phyloP scores from a whole-genome alignment of 2,329 filamentous ascomycete species.

The Claviceps capensis region DNA sequence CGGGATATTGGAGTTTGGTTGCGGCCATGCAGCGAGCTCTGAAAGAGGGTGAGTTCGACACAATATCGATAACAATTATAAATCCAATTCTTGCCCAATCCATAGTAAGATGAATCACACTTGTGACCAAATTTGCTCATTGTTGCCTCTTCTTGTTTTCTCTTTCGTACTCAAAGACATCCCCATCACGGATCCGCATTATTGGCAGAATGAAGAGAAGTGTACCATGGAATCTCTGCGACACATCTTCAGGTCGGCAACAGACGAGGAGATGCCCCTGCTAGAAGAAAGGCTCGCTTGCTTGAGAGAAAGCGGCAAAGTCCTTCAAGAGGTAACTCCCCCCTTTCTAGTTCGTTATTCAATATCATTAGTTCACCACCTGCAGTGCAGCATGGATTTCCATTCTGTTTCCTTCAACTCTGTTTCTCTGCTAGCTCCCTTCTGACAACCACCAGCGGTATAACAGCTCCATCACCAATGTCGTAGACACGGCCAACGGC shows the following conservation, averaged over 20 bases:
- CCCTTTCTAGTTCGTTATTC: background rate
- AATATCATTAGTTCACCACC: too few species aligned
- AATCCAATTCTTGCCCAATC: background rate
- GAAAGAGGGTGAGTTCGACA: slow-evolving; percentile 51
- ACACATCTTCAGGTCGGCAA: slow-evolving; percentile 75
- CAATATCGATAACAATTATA: background rate
- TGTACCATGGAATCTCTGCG: slow-evolving; percentile 61
- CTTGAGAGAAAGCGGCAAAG: slow-evolving; percentile 66
- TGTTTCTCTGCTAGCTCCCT: background rate
- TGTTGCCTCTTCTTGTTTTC: background rate
- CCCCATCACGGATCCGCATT: slow-evolving; percentile 76
- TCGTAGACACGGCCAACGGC: slow-evolving; percentile 58
- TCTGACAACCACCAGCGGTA: slow-evolving; percentile 44
- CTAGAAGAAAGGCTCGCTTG: slow-evolving; percentile 65
- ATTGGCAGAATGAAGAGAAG: slow-evolving; percentile 66
- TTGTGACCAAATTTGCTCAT: background rate
- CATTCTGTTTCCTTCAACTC: background rate
- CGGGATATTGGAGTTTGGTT: slow-evolving; percentile 89
- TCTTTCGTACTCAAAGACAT: slow-evolving; percentile 42
- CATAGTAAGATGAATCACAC: background rate
- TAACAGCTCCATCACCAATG: slow-evolving; percentile 56
- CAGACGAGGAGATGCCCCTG: slow-evolving; percentile 75
- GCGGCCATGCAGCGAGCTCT: slow-evolving; percentile 75
- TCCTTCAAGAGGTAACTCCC: slow-evolving; percentile 55
- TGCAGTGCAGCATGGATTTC: too few species aligned